Conservation (phyloP, 129 eudicot species). For the Calendula officinalis region DNA sequence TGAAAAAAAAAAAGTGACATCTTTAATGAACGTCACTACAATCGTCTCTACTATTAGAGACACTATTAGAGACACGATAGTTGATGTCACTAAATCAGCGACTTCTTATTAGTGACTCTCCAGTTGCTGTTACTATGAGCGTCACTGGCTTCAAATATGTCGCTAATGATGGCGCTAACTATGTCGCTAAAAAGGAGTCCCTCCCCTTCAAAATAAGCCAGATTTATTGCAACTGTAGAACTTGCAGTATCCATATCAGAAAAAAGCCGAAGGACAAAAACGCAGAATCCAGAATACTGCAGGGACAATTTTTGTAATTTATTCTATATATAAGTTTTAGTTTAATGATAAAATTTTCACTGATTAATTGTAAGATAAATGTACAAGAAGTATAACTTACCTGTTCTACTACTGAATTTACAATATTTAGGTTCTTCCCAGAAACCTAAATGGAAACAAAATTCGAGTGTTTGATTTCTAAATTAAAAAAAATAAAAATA, state of each 20-base stretch:
- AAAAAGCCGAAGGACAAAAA: too few relatives aligned
- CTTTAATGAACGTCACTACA: too few relatives aligned
- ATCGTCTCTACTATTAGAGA: too few relatives aligned
- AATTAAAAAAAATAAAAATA: slow-evolving; percentile 18
- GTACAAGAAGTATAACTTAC: slow-evolving; percentile 50
- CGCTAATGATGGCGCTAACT: too few relatives aligned
- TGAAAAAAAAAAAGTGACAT: too few relatives aligned
- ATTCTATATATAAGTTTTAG: not conserved
- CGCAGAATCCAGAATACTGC: too few relatives aligned
- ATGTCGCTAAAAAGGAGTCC: slow-evolving; percentile 46
- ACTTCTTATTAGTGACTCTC: too few relatives aligned
- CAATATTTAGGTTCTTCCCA: slow-evolving; percentile 61
- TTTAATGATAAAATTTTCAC: not conserved
- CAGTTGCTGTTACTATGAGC: too few relatives aligned
- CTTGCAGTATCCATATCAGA: slow-evolving; percentile 82
- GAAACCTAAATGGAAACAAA: slow-evolving; percentile 55
- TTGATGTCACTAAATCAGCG: too few relatives aligned
- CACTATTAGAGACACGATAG: too few relatives aligned
- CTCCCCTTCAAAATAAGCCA: slow-evolving; percentile 70
- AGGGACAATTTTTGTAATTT: too few relatives aligned
- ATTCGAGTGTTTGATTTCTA: slow-evolving; percentile 5
- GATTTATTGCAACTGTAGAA: slow-evolving; percentile 51
- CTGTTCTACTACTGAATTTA: slow-evolving; percentile 73
- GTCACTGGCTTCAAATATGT: too few relatives aligned
- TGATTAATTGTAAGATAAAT: slow-evolving; percentile 6